Base-by-base conservation (phyloP, 2,329 filamentous ascomycete species). In the Neofusicoccum kwambonambiense region DNA sequence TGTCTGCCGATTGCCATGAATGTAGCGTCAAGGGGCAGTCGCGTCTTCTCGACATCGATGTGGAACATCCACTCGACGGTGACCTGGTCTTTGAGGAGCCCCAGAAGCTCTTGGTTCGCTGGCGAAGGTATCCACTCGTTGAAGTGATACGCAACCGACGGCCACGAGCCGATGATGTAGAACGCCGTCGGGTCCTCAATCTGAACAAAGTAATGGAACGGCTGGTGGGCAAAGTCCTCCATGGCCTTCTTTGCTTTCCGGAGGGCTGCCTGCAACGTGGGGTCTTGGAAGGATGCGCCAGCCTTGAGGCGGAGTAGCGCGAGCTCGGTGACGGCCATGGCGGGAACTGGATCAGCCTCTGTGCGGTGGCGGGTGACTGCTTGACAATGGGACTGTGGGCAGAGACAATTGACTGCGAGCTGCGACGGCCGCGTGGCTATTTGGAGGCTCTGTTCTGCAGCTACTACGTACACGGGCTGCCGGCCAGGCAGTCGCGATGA, bases 111-210 rank as follows among this genome's bases (percentile, higher is more conserved):
- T 67, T 81, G 77, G 64, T 84, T 84, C 0, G 73, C 74, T 12
- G 70, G 49, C 0, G 79, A 77, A 0, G 78, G 76, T 4, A 84
- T 77, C 73, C 81, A 83, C 1, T 75, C 70, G 1, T 77, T 70
- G 64, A 76, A 70, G 60, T 84, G 82, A 60, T 77, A 74, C 1
- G 70, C 71, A 3, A 80, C 69, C 3, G 78, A 81, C 1, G 76
- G 72, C 82, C 81, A 84, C 65, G 76, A 77, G 8, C 80, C 81
- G 7, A 83, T 57, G 12, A 84, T 74, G 69, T 82, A 83, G n/a
- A 67, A 65, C 11, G 71, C 69, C 0, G 72, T 68, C 0, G 79
- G 76, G 65, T 83, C 78, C 63, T 84, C 79, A n/a, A 78, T 51
- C 58, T 83, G 80, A 22, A 77, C 75, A 42, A 79, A 74, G 68